phyloP scores from a whole-genome alignment of 345 rosid genomes.

The Noccaea caerulescens region DNA sequence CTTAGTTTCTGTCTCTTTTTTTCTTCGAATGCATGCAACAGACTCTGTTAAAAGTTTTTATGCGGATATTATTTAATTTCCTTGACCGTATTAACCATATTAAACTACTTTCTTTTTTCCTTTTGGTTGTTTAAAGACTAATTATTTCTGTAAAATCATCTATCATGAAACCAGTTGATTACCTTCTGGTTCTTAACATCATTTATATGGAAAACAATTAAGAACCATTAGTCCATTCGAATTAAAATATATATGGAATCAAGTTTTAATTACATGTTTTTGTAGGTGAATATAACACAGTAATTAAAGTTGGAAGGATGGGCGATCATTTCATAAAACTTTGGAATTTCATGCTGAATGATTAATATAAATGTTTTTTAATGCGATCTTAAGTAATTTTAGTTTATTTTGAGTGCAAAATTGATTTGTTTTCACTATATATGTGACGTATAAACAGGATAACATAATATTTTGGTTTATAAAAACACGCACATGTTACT shows the following conservation, averaged over 20 bases:
- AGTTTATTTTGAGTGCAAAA: background rate
- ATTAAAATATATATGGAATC: background rate
- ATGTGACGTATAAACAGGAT: background rate
- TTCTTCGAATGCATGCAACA: conserved; percentile 33
- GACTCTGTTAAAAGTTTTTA: conserved; percentile 31
- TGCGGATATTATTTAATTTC: conserved; percentile 13
- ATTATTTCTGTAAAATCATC: conserved; percentile 4
- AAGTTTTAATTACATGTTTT: background rate
- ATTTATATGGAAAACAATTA: background rate
- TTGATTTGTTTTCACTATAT: background rate
- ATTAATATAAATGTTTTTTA: background rate
- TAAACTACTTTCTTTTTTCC: background rate
- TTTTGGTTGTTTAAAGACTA: conserved; percentile 11
- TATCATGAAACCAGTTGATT: conserved; percentile 24
- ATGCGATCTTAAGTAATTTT: background rate
- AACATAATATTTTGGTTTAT: background rate
- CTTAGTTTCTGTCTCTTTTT: background rate
- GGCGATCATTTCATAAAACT: background rate
- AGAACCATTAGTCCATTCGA: background rate
- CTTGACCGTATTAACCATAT: conserved; percentile 3
- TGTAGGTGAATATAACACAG: background rate
- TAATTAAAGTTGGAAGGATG: background rate
- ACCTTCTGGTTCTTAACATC: conserved; percentile 31
- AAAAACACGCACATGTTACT: conserved; percentile 13
- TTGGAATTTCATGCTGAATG: conserved; percentile 3